A percentile compares a stretch with the other conserved stretches of the same genome.
Conservation (phyloP, 2,329 filamentous ascomycete species). For the Davidsoniella australis region DNA sequence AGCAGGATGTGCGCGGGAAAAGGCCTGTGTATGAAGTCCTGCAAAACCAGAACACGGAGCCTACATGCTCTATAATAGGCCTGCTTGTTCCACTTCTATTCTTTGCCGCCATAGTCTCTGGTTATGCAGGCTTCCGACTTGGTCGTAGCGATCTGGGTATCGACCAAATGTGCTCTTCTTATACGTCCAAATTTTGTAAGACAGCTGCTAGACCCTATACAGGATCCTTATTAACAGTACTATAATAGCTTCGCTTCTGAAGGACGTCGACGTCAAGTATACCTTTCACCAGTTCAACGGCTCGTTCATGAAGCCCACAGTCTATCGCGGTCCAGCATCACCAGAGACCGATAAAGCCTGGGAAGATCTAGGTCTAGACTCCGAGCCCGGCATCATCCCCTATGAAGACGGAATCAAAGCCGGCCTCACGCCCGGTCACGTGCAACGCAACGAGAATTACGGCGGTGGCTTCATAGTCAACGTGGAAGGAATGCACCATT, state of each 20-base stretch:
- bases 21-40: too few species aligned
- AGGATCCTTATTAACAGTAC: neutral
- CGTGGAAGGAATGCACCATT: slow-evolving; percentile 37
- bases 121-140: slow-evolving; percentile 14
- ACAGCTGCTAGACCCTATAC: neutral
- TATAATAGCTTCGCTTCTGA: slow-evolving; percentile 20
- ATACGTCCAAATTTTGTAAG: slow-evolving; percentile 25
- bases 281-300: slow-evolving; percentile 32
- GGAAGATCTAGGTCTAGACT: slow-evolving; percentile 27
- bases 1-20: too few species aligned
- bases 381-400: slow-evolving; percentile 29
- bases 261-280: slow-evolving; percentile 21
- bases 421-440: slow-evolving; percentile 35
- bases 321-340: slow-evolving; percentile 32
- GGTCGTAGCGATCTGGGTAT: slow-evolving; percentile 12
- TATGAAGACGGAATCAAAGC: slow-evolving; percentile 30
- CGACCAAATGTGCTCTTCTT: slow-evolving; percentile 16
- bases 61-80: slow-evolving; percentile 6
- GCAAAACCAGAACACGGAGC: neutral
- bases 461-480: slow-evolving; percentile 43
- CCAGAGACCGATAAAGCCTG: slow-evolving; percentile 41
- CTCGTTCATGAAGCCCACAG: slow-evolving; percentile 34
- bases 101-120: slow-evolving; percentile 14
- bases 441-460: slow-evolving; percentile 35
- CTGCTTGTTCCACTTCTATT: slow-evolving; percentile 8